These are phyloP conservation scores for Podaxis pistillaris DNA, from an alignment of 768 basidiomycete genomes.

Conservation along the genomic window DNA sequence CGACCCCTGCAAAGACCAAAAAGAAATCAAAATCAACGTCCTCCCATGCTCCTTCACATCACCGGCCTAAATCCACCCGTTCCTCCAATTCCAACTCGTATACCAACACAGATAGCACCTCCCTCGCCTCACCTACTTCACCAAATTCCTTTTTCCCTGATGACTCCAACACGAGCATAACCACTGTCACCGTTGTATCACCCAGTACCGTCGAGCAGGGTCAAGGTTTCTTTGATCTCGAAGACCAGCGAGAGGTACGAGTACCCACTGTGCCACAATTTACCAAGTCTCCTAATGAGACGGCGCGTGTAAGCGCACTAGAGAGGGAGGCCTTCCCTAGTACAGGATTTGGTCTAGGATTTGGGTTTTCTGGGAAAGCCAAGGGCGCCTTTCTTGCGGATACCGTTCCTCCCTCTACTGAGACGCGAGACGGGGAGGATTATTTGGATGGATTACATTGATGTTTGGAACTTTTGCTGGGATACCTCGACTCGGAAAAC, in stretches of 20 bases:
- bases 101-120: constrained; percentile 37
- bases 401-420: background rate
- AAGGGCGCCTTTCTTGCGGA: background rate
- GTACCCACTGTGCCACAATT: constrained; percentile 6
- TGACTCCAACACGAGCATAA: constrained; percentile 13
- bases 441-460: background rate
- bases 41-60: constrained; percentile 13
- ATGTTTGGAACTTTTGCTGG: background rate
- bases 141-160: constrained; percentile 26
- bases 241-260: constrained; percentile 22
- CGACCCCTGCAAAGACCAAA: constrained; percentile 6
- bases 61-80: constrained; percentile 32
- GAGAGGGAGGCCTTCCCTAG: constrained; percentile 8
- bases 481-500: background rate
- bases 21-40: constrained; percentile 9
- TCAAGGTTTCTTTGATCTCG: constrained; percentile 34
- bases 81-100: constrained; percentile 41
- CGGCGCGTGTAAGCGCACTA: background rate
- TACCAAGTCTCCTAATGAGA: background rate
- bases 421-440: background rate
- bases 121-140: constrained; percentile 40
- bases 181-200: constrained; percentile 20
- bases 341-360: constrained; percentile 9
- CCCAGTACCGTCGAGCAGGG: constrained; percentile 31
- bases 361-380: background rate